Conservation (phyloP, 2,329 filamentous ascomycete genomes). For the Cucurbitaria berberidis region DNA sequence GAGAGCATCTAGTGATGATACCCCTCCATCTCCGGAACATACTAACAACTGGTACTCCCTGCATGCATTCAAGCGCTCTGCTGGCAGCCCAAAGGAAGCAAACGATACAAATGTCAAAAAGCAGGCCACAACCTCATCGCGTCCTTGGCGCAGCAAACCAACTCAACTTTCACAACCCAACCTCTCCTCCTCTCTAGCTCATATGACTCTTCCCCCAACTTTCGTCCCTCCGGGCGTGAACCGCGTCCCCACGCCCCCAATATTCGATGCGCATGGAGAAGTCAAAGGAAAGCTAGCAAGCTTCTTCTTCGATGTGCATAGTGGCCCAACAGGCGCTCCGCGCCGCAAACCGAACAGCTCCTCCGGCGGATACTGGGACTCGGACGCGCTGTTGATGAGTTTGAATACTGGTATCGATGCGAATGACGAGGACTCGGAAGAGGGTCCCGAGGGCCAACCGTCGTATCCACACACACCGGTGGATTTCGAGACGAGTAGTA, state of each 20-base stretch:
- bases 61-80: conserved; percentile 27
- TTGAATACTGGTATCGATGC: conserved; percentile 20
- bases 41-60: conserved; percentile 15
- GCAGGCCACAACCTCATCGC: background rate
- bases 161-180: background rate
- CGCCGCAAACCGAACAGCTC: conserved; percentile 13
- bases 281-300: conserved; percentile 39
- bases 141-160: conserved; percentile 11
- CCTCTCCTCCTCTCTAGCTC: conserved; percentile 8
- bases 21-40: conserved; percentile 6
- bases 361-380: conserved; percentile 42
- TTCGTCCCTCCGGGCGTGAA: conserved; percentile 37
- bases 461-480: background rate
- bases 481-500: conserved; percentile 5
- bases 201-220: conserved; percentile 27
- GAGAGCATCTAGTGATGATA: conserved; percentile 19
- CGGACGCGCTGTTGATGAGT: conserved; percentile 46
- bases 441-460: conserved; percentile 31
- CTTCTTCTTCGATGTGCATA: conserved; percentile 42
- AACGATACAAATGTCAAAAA: conserved; percentile 3
- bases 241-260: conserved; percentile 37
- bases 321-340: background rate
- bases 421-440: conserved; percentile 22
- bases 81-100: conserved; percentile 15
- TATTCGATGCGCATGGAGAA: conserved; percentile 28